Evolutionary conservation across 148 eudicot species (phyloP).

Genomic region (Fallopia convolvulus): DNA sequence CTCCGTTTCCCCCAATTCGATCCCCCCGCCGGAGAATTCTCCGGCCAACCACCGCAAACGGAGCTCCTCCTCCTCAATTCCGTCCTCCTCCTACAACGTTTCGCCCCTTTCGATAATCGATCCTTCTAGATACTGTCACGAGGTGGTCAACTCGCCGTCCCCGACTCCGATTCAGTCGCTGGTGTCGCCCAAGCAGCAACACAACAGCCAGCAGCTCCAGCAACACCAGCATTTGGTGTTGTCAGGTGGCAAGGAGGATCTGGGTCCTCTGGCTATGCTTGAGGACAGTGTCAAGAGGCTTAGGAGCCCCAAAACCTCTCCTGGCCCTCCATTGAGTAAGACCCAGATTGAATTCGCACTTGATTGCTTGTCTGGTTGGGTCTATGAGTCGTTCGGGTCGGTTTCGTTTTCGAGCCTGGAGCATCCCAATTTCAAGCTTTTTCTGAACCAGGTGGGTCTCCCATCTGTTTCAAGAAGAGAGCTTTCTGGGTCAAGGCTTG

Average conservation of each 20-base stretch:
- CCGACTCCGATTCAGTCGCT: constrained; percentile 14
- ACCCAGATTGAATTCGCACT: constrained; percentile 55
- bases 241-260: constrained; percentile 71
- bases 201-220: neutral
- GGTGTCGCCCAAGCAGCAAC: constrained; percentile 1
- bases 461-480: constrained; percentile 46
- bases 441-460: constrained; percentile 69
- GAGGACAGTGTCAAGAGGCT: constrained; percentile 86
- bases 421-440: constrained; percentile 75
- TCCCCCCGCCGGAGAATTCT: constrained; percentile 15
- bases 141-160: constrained; percentile 34
- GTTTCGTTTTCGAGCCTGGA: constrained; percentile 68
- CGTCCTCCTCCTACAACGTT: constrained; percentile 23
- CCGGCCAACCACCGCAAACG: constrained; percentile 45
- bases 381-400: constrained; percentile 75
- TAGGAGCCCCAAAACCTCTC: constrained; percentile 72
- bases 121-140: constrained; percentile 48
- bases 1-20: constrained; percentile 24
- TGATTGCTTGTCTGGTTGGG: constrained; percentile 73
- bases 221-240: constrained; percentile 41
- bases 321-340: constrained; percentile 54
- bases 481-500: constrained; percentile 56
- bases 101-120: constrained; percentile 50
- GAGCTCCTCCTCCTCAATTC: constrained; percentile 21
- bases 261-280: constrained; percentile 63